phyloP scores from a whole-genome alignment of 208 protist genomes.

The Tritrichomonas musculus region DNA sequence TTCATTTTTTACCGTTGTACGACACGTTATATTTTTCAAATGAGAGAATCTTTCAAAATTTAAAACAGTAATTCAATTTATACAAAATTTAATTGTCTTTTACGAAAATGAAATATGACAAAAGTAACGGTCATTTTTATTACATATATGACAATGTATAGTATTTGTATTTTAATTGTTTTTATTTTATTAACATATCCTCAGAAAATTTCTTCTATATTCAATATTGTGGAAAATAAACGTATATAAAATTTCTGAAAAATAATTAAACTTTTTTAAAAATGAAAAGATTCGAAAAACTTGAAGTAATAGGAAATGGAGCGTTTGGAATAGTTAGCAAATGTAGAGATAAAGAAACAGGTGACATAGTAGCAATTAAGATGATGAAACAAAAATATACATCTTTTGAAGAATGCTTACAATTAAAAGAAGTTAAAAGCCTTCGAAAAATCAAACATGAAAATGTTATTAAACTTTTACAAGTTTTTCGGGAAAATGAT shows the following conservation, averaged over 20 bases:
- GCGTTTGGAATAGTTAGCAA: slow-evolving; percentile 84
- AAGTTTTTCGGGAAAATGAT: slow-evolving; percentile 19
- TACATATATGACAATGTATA: not conserved
- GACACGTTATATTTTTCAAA: too few relatives aligned
- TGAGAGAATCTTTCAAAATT: too few relatives aligned
- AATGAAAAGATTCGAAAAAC: slow-evolving; percentile 68
- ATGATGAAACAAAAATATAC: slow-evolving; percentile 95
- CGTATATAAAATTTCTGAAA: too few relatives aligned
- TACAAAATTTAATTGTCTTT: not conserved
- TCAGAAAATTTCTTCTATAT: not conserved
- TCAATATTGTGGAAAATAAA: not conserved
- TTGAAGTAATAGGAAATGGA: slow-evolving; percentile 82
- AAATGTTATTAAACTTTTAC: not conserved
- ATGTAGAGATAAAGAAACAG: slow-evolving; percentile 62
- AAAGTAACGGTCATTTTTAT: not conserved
- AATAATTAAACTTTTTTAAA: not conserved
- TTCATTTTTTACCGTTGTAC: too few relatives aligned
- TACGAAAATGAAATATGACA: not conserved
- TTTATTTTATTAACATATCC: not conserved
- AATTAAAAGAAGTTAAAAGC: slow-evolving; percentile 76
- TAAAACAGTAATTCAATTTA: not conserved
- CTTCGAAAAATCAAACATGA: too few relatives aligned
- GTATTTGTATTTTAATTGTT: not conserved
- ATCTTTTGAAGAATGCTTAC: slow-evolving; percentile 86
- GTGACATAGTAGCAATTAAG: slow-evolving; percentile 90